These are phyloP conservation scores for Prunus kanzakura DNA, from an alignment of 306 rosid species.

Conservation along the genomic window DNA sequence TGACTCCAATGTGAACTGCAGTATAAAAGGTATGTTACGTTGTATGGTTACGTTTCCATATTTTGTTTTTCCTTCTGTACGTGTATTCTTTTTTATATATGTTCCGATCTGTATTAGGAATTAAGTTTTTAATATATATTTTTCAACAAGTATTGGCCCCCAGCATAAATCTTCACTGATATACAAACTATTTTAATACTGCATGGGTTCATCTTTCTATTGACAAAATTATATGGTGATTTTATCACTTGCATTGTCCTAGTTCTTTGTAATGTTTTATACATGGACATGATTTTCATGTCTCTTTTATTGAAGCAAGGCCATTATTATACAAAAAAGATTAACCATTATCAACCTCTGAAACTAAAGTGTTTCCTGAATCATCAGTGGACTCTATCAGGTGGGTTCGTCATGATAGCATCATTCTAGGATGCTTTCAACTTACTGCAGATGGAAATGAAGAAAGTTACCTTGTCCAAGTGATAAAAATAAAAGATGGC, in stretches of 20 bases:
- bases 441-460: slow-evolving; percentile 62
- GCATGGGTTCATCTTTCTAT: neutral
- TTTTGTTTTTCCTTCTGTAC: neutral
- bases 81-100: neutral
- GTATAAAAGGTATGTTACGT: slow-evolving; percentile 48
- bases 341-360: slow-evolving; percentile 18
- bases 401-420: slow-evolving; percentile 84
- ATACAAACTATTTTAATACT: neutral
- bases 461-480: slow-evolving; percentile 76
- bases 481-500: slow-evolving; percentile 64
- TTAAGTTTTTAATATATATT: neutral
- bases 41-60: neutral
- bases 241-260: neutral
- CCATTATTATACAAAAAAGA: slow-evolving; percentile 1
- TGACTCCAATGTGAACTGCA: slow-evolving; percentile 37
- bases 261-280: slow-evolving; percentile 2
- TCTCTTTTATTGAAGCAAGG: neutral
- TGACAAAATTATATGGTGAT: neutral
- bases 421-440: slow-evolving; percentile 84
- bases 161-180: neutral
- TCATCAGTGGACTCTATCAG: slow-evolving; percentile 82
- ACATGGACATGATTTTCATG: neutral
- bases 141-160: neutral
- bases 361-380: slow-evolving; percentile 32
- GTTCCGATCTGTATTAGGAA: neutral